These are phyloP conservation scores for Zanthoxylum bungeanum DNA, from an alignment of 345 rosid genomes.

Conservation along the genomic window DNA sequence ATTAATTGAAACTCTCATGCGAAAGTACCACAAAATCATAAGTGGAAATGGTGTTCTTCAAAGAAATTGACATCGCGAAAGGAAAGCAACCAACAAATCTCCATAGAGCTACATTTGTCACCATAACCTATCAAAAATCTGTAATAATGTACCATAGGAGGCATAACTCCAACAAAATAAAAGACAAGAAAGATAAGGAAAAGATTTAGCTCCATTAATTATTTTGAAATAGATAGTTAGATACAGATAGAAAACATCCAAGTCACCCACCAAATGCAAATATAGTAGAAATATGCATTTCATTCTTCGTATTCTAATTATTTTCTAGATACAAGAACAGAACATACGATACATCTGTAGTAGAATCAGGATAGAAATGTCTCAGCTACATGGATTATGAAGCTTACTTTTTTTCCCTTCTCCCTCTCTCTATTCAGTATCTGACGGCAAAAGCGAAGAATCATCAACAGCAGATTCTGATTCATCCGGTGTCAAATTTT, in stretches of 20 bases:
- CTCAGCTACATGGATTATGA: no score
- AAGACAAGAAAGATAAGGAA: neutral
- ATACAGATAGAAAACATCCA: conserved; percentile 2
- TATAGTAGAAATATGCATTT: conserved; percentile 23
- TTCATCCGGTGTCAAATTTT: conserved; percentile 61
- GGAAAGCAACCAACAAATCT: neutral
- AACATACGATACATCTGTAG: conserved; percentile 10
- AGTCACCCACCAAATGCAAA: conserved; percentile 17
- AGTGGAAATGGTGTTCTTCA: neutral
- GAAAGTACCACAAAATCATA: neutral
- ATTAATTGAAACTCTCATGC: neutral
- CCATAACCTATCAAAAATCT: neutral
- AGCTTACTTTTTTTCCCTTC: conserved; percentile 36
- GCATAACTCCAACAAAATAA: neutral
- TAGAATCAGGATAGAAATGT: no score
- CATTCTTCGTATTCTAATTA: conserved; percentile 31
- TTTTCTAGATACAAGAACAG: conserved; percentile 26
- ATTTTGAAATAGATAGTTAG: conserved; percentile 6
- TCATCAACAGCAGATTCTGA: conserved; percentile 29
- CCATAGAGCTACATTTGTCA: neutral
- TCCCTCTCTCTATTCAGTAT: conserved; percentile 48
- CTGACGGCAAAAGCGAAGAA: conserved; percentile 56
- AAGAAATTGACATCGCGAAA: neutral
- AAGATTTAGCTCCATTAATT: neutral
- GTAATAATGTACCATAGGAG: neutral